Conservation (phyloP, 768 basidiomycete genomes). For the Phlebiopsis gigantea region DNA sequence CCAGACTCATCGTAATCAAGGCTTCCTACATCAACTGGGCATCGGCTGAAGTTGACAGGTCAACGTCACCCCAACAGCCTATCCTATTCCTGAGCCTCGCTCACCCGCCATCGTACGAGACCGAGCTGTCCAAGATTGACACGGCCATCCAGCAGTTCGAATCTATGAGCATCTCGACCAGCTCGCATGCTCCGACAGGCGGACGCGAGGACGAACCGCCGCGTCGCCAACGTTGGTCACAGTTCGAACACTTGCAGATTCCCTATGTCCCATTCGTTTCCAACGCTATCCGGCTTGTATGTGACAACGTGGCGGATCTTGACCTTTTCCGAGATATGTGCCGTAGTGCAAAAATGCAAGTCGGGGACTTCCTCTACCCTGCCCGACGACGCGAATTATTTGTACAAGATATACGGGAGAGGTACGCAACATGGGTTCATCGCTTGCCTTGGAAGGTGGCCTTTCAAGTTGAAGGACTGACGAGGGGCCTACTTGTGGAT, state of each 20-base stretch:
- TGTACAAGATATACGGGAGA: constrained; percentile 27
- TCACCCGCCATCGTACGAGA: constrained; percentile 35
- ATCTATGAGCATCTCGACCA: background rate
- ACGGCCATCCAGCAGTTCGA: background rate
- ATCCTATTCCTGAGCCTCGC: constrained; percentile 32
- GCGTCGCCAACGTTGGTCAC: constrained; percentile 24
- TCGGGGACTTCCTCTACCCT: constrained; percentile 28
- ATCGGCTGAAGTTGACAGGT: constrained; percentile 27
- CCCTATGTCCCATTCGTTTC: constrained; percentile 45
- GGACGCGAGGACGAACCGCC: background rate
- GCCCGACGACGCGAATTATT: constrained; percentile 40
- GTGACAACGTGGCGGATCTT: constrained; percentile 28
- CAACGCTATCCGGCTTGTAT: constrained; percentile 44
- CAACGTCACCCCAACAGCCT: background rate
- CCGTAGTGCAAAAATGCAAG: constrained; percentile 29
- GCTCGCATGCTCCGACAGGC: background rate
- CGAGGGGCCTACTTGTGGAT: constrained; percentile 35
- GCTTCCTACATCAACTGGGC: constrained; percentile 38
- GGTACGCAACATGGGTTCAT: constrained; percentile 28
- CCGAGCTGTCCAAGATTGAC: background rate
- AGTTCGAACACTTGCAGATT: constrained; percentile 30
- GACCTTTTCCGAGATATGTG: constrained; percentile 35
- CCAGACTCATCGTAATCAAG: constrained; percentile 32
- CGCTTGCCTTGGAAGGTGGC: constrained; percentile 42
- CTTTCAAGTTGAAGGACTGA: constrained; percentile 48